These are phyloP conservation scores for Solanum pinnatisectum DNA, from an alignment of 257 asterid species.

Conservation along the genomic window DNA sequence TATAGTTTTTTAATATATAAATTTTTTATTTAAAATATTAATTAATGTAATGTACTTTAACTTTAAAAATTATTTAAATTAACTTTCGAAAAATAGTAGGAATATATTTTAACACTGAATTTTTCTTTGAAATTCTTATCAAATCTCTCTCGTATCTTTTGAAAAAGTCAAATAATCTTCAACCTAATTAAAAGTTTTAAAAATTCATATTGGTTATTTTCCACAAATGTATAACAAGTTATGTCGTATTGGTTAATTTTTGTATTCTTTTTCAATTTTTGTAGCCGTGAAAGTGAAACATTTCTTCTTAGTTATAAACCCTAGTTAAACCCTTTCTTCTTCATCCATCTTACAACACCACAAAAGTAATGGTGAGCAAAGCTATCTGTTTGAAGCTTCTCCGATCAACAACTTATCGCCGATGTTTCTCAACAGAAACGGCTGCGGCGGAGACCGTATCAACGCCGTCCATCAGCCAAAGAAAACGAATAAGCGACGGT, in stretches of 20 bases:
- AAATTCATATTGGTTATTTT: not conserved
- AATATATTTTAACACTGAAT: too few species aligned
- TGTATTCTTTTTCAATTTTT: too few species aligned
- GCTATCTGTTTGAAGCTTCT: not conserved
- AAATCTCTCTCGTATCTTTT: too few species aligned
- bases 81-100: too few species aligned
- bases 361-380: not conserved
- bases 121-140: too few species aligned
- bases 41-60: too few species aligned
- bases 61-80: too few species aligned
- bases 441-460: not conserved
- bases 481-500: constrained; percentile 8
- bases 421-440: not conserved
- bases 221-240: not conserved
- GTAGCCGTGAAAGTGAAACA: not conserved
- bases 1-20: too few species aligned
- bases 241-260: not conserved
- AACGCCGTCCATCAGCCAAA: constrained; percentile 1
- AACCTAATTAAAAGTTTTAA: not conserved
- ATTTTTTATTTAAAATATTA: too few species aligned
- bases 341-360: not conserved
- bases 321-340: not conserved
- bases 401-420: not conserved
- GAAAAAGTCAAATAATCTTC: not conserved
- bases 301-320: not conserved